Evolutionary conservation across 768 basidiomycete species (phyloP).

Genomic region (Mycena capillaripes): DNA sequence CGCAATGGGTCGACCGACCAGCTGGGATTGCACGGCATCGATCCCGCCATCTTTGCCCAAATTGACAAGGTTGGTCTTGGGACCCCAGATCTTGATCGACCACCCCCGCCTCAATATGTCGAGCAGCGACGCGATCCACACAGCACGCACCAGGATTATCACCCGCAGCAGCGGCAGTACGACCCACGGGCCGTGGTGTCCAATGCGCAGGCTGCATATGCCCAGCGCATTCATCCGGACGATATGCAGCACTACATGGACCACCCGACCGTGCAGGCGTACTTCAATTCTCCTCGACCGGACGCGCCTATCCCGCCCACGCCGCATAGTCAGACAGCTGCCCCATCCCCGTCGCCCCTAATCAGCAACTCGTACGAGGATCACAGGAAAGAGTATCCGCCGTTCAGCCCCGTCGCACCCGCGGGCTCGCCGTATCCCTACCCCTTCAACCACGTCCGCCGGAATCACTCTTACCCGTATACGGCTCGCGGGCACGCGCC

Average conservation of each 20-base stretch:
- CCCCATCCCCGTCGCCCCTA: slow-evolving; percentile 80
- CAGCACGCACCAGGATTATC: slow-evolving; percentile 49
- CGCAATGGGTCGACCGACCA: slow-evolving; percentile 75
- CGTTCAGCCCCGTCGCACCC: slow-evolving; percentile 67
- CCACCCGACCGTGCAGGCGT: slow-evolving; percentile 71
- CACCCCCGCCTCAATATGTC: slow-evolving; percentile 45
- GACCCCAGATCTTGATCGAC: slow-evolving; percentile 39
- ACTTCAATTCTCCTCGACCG: slow-evolving; percentile 72
- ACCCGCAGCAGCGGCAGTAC: slow-evolving; percentile 49
- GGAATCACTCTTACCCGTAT: slow-evolving; percentile 59
- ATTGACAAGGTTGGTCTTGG: slow-evolving; percentile 38
- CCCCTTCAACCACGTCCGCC: slow-evolving; percentile 80
- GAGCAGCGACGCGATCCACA: slow-evolving; percentile 44
- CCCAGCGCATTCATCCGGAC: slow-evolving; percentile 60
- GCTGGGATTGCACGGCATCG: slow-evolving; percentile 70
- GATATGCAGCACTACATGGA: slow-evolving; percentile 73
- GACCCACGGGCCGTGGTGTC: slow-evolving; percentile 43
- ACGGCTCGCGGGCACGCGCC: slow-evolving; percentile 47
- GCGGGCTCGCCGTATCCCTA: slow-evolving; percentile 86
- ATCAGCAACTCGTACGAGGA: slow-evolving; percentile 62
- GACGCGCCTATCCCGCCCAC: slow-evolving; percentile 87
- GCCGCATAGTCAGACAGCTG: slow-evolving; percentile 80
- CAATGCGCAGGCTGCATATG: slow-evolving; percentile 50
- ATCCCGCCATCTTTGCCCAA: slow-evolving; percentile 68
- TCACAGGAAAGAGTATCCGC: slow-evolving; percentile 52